These are phyloP conservation scores for Salix suchowensis DNA, from an alignment of 345 rosid genomes.

Conservation along the genomic window DNA sequence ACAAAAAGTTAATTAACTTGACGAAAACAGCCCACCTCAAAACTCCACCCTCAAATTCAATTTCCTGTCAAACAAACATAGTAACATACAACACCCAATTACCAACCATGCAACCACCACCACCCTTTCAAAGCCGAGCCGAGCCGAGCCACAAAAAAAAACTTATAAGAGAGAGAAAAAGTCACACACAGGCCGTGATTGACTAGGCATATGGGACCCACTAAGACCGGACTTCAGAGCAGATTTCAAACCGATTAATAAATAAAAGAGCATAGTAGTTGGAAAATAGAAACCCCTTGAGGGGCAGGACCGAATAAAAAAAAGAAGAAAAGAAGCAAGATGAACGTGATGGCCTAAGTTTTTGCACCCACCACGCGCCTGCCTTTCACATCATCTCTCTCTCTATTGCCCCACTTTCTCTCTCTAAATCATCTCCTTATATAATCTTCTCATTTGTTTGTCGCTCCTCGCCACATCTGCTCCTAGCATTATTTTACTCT, in stretches of 20 bases:
- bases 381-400: constrained; percentile 19
- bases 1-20: not conserved
- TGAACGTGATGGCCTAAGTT: constrained; percentile 46
- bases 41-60: not conserved
- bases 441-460: constrained; percentile 32
- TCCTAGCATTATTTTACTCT: not conserved
- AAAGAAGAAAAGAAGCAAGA: constrained; percentile 16
- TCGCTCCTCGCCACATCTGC: constrained; percentile 25
- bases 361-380: constrained; percentile 42
- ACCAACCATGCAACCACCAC: not conserved
- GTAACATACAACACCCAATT: not conserved
- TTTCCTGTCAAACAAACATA: constrained; percentile 6
- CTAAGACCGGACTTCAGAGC: constrained; percentile 30
- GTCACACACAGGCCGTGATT: constrained; percentile 26
- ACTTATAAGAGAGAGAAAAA: not conserved
- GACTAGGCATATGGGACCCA: constrained; percentile 33
- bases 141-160: constrained; percentile 12
- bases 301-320: not conserved
- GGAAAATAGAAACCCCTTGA: constrained; percentile 18
- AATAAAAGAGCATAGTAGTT: not conserved
- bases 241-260: constrained; percentile 22
- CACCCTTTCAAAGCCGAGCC: constrained; percentile 8
- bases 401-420: constrained; percentile 17
- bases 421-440: constrained; percentile 38
- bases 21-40: not conserved